These are phyloP conservation scores for Phytophthora quininea DNA, from an alignment of 352 stramenopile genomes.

Conservation along the genomic window DNA sequence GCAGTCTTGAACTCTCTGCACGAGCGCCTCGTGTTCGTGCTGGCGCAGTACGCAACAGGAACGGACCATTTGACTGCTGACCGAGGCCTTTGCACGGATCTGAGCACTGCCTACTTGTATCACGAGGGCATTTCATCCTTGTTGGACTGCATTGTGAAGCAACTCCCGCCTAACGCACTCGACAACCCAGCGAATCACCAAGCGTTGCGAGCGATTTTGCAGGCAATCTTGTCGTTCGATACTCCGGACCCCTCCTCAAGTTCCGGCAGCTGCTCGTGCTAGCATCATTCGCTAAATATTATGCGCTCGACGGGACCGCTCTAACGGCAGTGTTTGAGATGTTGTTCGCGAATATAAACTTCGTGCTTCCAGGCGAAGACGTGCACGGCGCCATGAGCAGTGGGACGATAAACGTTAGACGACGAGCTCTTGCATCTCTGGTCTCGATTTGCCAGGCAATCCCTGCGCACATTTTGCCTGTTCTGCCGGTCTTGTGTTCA, in stretches of 20 bases:
- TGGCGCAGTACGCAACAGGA: constrained; percentile 47
- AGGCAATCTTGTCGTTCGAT: constrained; percentile 60
- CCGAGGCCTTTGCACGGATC: constrained; percentile 60
- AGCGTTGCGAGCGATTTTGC: constrained; percentile 51
- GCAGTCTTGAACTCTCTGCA: constrained; percentile 59
- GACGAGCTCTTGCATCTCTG: constrained; percentile 68
- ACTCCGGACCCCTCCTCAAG: constrained; percentile 73
- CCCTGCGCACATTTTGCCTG: constrained; percentile 73
- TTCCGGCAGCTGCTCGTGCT: constrained; percentile 76
- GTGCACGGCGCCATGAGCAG: constrained; percentile 69
- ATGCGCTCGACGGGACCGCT: constrained; percentile 58
- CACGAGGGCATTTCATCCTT: constrained; percentile 78
- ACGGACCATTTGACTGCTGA: constrained; percentile 57
- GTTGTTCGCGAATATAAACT: constrained; percentile 77
- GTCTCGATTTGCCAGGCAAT: constrained; percentile 83
- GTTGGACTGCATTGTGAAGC: constrained; percentile 81
- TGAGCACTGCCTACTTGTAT: constrained; percentile 71
- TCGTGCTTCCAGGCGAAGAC: constrained; percentile 68
- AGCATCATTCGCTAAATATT: constrained; percentile 79
- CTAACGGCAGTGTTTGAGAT: constrained; percentile 80
- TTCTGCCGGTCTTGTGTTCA: constrained; percentile 70
- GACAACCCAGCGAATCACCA: constrained; percentile 48
- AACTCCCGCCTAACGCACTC: constrained; percentile 52
- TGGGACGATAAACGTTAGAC: constrained; percentile 75
- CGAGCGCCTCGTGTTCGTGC: constrained; percentile 63